Percentiles rank a stretch among this genome's conserved stretches.
Conservation (phyloP, 495 filamentous ascomycete genomes). For the Parachaetomium inaequale region DNA sequence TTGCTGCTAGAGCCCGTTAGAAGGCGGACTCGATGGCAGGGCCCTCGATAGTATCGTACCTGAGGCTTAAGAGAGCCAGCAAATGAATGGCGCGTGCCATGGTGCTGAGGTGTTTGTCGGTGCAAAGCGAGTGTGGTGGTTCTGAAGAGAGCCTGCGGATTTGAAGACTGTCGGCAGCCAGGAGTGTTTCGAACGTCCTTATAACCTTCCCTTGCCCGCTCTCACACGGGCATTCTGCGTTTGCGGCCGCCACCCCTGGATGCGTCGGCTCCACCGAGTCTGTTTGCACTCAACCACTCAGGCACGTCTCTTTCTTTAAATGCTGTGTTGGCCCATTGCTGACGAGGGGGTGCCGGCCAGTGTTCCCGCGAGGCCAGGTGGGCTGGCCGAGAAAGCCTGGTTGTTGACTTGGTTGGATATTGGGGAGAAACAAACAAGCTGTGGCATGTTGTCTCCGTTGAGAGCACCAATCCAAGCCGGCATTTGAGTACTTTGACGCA, state of each 20-base stretch:
- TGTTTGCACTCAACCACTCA: conserved; percentile 7
- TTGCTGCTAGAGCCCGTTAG: neutral
- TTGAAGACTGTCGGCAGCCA: too few species aligned
- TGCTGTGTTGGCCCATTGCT: neutral
- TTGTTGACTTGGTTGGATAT: neutral
- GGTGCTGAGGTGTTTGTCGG: neutral
- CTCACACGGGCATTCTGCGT: too few species aligned
- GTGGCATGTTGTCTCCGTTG: neutral
- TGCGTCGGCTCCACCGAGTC: neutral
- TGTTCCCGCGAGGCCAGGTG: neutral
- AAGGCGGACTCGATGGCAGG: neutral
- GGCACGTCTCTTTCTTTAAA: neutral
- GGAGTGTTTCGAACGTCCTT: neutral
- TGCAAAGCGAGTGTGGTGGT: conserved; percentile 6
- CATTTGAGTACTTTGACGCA: neutral
- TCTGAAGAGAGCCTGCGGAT: too few species aligned
- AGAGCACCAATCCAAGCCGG: neutral
- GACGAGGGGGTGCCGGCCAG: neutral
- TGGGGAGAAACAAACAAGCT: neutral
- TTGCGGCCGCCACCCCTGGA: neutral
- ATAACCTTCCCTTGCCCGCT: neutral
- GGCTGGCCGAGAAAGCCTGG: neutral
- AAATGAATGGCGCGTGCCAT: conserved; percentile 10
- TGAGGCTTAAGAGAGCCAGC: conserved; percentile 16
- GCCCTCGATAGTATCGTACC: neutral